Conservation (phyloP, 148 eudicot genomes). For the Polygonum maritimum region DNA sequence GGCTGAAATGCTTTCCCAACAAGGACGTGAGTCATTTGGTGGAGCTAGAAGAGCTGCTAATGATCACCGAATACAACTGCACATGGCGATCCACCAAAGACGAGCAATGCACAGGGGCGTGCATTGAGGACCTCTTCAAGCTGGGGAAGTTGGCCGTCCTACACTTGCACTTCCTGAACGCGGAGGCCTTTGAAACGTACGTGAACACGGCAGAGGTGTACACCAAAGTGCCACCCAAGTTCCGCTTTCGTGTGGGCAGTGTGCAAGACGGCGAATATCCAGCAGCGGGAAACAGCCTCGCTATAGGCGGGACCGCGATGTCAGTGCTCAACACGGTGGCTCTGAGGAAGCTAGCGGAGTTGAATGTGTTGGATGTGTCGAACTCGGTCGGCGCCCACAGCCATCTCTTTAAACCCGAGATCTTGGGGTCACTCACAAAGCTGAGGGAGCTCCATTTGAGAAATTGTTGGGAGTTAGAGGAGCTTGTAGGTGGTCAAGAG, state of each 20-base stretch:
- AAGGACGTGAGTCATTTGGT: slow-evolving; percentile 14
- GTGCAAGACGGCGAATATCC: slow-evolving; percentile 8
- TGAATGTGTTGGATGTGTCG: background rate
- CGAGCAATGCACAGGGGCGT: slow-evolving; percentile 17
- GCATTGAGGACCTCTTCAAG: slow-evolving; percentile 22
- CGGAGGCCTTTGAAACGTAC: slow-evolving; percentile 17
- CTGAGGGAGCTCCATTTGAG: slow-evolving; percentile 17
- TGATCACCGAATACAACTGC: slow-evolving; percentile 3
- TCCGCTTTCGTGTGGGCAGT: slow-evolving; percentile 24
- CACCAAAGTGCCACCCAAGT: slow-evolving; percentile 2
- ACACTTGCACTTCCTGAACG: slow-evolving; percentile 17
- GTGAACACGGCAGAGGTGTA: background rate
- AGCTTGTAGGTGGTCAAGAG: no score
- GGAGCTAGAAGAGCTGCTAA: slow-evolving; percentile 21
- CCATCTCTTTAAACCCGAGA: slow-evolving; percentile 18
- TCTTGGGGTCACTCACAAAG: slow-evolving; percentile 16
- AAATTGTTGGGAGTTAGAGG: slow-evolving; percentile 5
- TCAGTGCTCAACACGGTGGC: no score
- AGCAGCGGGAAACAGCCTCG: no score
- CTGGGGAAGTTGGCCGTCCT: slow-evolving; percentile 16
- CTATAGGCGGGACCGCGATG: no score
- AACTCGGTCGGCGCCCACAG: background rate
- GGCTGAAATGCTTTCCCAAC: slow-evolving; percentile 15
- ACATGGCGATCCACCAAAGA: background rate
- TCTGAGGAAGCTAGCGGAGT: no score